Conservation (phyloP, 2,329 filamentous ascomycete genomes). For the Ceratocystis harringtonii region DNA sequence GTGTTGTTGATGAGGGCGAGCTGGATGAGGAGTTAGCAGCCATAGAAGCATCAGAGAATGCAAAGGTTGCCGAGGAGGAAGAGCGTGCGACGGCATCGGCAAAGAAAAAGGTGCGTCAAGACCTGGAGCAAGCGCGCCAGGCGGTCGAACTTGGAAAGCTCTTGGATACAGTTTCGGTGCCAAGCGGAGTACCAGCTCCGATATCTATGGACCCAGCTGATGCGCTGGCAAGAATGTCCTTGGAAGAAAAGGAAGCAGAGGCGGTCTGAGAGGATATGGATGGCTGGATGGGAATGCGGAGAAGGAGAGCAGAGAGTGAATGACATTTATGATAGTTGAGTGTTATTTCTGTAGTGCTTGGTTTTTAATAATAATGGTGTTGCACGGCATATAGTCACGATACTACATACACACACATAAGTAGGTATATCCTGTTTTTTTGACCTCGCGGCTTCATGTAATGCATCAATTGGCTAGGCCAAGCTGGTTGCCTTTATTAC, state of each 20-base stretch:
- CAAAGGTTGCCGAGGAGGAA: constrained; percentile 32
- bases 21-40: constrained; percentile 77
- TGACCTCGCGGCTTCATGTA: neutral
- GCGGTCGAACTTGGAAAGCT: constrained; percentile 37
- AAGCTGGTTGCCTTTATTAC: neutral
- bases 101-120: constrained; percentile 25
- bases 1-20: constrained; percentile 58
- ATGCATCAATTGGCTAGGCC: neutral
- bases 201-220: constrained; percentile 12
- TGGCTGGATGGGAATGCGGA: too few relatives aligned
- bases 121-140: constrained; percentile 27
- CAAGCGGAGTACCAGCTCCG: neutral
- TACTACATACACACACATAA: too few relatives aligned
- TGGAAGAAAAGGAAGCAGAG: constrained; percentile 23
- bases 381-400: neutral
- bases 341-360: neutral
- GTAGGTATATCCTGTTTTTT: too few relatives aligned
- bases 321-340: neutral
- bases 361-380: neutral
- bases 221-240: constrained; percentile 27
- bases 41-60: constrained; percentile 47
- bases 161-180: constrained; percentile 24
- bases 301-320: neutral
- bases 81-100: constrained; percentile 29
- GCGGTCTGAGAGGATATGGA: too few relatives aligned